A percentile compares a stretch with the other conserved stretches of the same genome.
Evolutionary conservation across 495 filamentous ascomycete genomes (phyloP).

Genomic region (Xylaria acuta): DNA sequence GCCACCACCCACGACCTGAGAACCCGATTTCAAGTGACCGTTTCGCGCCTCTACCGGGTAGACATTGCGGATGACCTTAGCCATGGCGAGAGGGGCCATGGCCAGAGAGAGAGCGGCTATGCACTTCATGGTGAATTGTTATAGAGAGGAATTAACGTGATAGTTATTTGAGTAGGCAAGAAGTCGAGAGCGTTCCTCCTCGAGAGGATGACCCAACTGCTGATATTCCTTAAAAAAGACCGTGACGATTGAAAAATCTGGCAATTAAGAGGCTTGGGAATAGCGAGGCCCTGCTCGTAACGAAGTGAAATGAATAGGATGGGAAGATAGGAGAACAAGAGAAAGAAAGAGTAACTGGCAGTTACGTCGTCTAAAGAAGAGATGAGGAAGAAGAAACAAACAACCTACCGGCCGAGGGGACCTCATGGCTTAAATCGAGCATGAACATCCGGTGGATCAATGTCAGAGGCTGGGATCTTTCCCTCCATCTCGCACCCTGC

Average conservation of each 20-base stretch:
- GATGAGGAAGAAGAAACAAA: conserved; percentile 47
- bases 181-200: conserved; percentile 17
- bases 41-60: conserved; percentile 43
- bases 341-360: conserved; percentile 41
- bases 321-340: conserved; percentile 35
- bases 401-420: conserved; percentile 35
- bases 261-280: conserved; percentile 40
- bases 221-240: conserved; percentile 37
- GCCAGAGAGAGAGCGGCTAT: conserved; percentile 52
- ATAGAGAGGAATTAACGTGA: conserved; percentile 17
- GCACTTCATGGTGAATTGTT: conserved; percentile 59
- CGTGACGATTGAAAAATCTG: conserved; percentile 33
- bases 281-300: conserved; percentile 65
- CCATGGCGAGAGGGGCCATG: conserved; percentile 58
- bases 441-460: conserved; percentile 48
- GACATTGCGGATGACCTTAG: conserved; percentile 54
- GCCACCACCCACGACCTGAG: conserved; percentile 23
- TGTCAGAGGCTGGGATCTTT: conserved; percentile 33
- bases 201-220: conserved; percentile 29
- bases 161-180: conserved; percentile 19
- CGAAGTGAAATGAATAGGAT: conserved; percentile 45
- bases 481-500: conserved; percentile 35
- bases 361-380: conserved; percentile 42
- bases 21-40: conserved; percentile 23
- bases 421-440: conserved; percentile 58